These are phyloP conservation scores for Vaccinium darrowii DNA, from an alignment of 148 eudicot genomes.

Conservation along the genomic window DNA sequence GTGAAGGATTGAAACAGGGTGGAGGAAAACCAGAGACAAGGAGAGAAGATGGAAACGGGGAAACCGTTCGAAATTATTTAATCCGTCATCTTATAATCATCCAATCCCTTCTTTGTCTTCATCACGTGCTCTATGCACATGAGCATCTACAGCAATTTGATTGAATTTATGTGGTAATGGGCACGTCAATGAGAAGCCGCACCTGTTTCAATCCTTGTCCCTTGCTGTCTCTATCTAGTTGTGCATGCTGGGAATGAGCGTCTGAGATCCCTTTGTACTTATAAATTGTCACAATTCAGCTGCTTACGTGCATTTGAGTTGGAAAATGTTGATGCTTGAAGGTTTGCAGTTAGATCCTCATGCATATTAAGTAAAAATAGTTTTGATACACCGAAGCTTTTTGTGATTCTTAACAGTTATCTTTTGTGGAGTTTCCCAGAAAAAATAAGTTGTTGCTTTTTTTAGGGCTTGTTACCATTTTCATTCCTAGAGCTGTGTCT, in stretches of 20 bases:
- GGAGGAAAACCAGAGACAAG: neutral
- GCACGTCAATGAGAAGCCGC: neutral
- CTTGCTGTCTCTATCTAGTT: neutral
- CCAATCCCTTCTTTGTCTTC: neutral
- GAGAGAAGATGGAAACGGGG: neutral
- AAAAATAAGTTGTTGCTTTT: neutral
- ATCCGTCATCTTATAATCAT: neutral
- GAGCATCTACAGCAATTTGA: slow-evolving; percentile 1
- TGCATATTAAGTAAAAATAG: neutral
- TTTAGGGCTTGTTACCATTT: neutral
- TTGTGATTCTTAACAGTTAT: neutral
- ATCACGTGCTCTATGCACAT: neutral
- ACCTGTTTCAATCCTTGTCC: neutral
- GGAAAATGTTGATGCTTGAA: neutral
- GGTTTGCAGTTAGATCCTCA: neutral
- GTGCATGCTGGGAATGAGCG: neutral
- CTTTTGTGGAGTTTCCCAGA: neutral
- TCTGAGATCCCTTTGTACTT: neutral
- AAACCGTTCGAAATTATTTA: neutral
- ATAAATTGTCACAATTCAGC: neutral
- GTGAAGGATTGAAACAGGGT: neutral
- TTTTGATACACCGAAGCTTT: neutral
- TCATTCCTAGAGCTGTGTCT: neutral
- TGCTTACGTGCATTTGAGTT: neutral
- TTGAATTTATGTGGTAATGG: neutral